A percentile compares a stretch with the other conserved stretches of the same genome.
Evolutionary conservation across 768 basidiomycete genomes (phyloP).

Genomic region (Tephrocybe sp.): DNA sequence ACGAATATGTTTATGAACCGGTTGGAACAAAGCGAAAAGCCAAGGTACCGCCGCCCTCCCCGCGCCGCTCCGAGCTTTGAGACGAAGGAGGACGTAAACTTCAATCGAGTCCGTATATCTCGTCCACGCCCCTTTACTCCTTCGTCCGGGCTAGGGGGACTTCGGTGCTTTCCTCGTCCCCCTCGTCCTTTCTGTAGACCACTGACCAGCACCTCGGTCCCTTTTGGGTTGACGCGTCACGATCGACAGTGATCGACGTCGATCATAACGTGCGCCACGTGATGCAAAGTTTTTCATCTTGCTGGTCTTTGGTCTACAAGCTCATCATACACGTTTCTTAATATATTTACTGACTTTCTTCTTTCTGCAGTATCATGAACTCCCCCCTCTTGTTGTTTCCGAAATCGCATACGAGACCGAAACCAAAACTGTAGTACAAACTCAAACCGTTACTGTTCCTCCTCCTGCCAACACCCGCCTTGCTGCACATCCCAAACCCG

Average conservation of each 20-base stretch:
- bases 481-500: conserved; percentile 72
- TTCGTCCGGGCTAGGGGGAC: conserved; percentile 93
- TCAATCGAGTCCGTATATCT: conserved; percentile 74
- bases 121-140: conserved; percentile 58
- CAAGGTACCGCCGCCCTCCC: conserved; percentile 88
- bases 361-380: conserved; percentile 40
- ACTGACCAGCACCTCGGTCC: conserved; percentile 36
- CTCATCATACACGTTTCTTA: conserved; percentile 18
- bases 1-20: conserved; percentile 81
- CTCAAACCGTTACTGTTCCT: conserved; percentile 68
- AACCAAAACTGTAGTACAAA: conserved; percentile 67
- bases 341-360: conserved; percentile 28
- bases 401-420: conserved; percentile 54
- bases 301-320: conserved; percentile 37
- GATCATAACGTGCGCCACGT: conserved; percentile 42
- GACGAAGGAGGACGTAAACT: conserved; percentile 80
- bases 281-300: conserved; percentile 29
- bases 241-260: conserved; percentile 26
- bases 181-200: conserved; percentile 55
- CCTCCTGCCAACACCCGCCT: conserved; percentile 78
- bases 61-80: conserved; percentile 92
- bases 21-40: conserved; percentile 69
- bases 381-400: conserved; percentile 45
- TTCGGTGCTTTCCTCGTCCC: conserved; percentile 76
- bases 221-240: conserved; percentile 26